phyloP scores from a whole-genome alignment of 2,329 filamentous ascomycete species.

The Neodidymelliopsis sp. region DNA sequence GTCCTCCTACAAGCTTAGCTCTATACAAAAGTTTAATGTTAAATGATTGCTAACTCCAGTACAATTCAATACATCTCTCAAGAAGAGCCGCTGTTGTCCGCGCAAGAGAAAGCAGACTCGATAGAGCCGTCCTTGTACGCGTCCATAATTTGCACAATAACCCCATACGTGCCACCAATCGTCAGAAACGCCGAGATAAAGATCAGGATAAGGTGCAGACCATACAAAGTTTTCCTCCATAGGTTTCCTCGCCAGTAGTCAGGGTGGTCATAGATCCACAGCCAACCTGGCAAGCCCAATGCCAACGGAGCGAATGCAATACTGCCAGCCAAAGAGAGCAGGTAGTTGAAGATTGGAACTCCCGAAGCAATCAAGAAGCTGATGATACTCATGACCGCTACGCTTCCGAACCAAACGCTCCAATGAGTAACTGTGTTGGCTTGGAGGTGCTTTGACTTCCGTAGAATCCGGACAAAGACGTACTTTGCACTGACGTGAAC shows the following conservation, averaged over 20 bases:
- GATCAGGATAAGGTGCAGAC: slow-evolving; percentile 54
- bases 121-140: slow-evolving; percentile 60
- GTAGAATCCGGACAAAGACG: slow-evolving; percentile 61
- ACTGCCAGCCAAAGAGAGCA: slow-evolving; percentile 58
- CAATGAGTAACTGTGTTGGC: slow-evolving; percentile 60
- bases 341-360: slow-evolving; percentile 64
- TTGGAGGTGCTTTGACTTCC: slow-evolving; percentile 59
- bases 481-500: slow-evolving; percentile 62
- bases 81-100: slow-evolving; percentile 42
- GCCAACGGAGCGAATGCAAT: slow-evolving; percentile 62
- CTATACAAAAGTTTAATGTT: no score
- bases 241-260: slow-evolving; percentile 50
- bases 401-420: slow-evolving; percentile 60
- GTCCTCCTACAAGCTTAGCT: no score
- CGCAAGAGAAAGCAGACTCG: slow-evolving; percentile 45
- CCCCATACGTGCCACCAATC: slow-evolving; percentile 59
- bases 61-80: slow-evolving; percentile 1
- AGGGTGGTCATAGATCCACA: slow-evolving; percentile 61
- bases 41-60: background rate
- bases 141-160: slow-evolving; percentile 60
- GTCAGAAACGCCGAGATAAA: slow-evolving; percentile 57
- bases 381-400: slow-evolving; percentile 51
- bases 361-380: slow-evolving; percentile 62
- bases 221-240: slow-evolving; percentile 49
- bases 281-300: slow-evolving; percentile 56